Evolutionary conservation across 1,284 basidiomycete genomes (phyloP), one percentile per base, ranked within the genome.

Genomic region (Marasmius oreades): DNA sequence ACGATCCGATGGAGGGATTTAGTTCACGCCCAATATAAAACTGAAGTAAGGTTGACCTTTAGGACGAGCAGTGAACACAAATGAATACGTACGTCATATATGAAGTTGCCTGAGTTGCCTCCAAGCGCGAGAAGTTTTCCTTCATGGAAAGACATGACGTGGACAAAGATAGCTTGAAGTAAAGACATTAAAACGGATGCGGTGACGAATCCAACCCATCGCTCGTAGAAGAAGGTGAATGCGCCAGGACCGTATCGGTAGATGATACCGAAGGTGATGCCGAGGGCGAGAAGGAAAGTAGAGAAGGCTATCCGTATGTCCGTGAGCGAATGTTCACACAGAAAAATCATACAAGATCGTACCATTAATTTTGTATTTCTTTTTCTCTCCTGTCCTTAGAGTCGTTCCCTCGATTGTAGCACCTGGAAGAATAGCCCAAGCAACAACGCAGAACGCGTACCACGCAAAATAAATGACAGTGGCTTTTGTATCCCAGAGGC

Each of bases 1-100:
- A 91, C 12, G 81, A 84, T 42, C 91, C 90, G 57, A 94, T 84
- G 2, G 86, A 85, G 0, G 97, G 96, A 74, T 99, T 99, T 53
- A 99, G 78, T 67, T 95, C 92, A 55, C 97, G 90, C 26, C 97
- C 97, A 63, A 99, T 95, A 77, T 87, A 99, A 79, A 93, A 99
- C 93, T 97, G 65, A n/a, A 51, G 39, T 23, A 42, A 28, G 22
- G 37, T 51, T 20, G 56, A 44, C 14, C n/a, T n/a, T n/a, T 42
- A 24, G 31, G 52, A 33, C 24, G 53, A 16, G 23, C 18, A 51
- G 39, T 51, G 39, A 51, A 52, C 61, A 14, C 23, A 55, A 46
- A 7, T 11, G 26, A 52, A 26, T 18, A 76, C 91, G 57, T 64
- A 95, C 95, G 70, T 99, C 95, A 71, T 97, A 98, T 60, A 98